Base-by-base conservation (phyloP, 305 asterid genomes). In the Solanum hybrid region DNA sequence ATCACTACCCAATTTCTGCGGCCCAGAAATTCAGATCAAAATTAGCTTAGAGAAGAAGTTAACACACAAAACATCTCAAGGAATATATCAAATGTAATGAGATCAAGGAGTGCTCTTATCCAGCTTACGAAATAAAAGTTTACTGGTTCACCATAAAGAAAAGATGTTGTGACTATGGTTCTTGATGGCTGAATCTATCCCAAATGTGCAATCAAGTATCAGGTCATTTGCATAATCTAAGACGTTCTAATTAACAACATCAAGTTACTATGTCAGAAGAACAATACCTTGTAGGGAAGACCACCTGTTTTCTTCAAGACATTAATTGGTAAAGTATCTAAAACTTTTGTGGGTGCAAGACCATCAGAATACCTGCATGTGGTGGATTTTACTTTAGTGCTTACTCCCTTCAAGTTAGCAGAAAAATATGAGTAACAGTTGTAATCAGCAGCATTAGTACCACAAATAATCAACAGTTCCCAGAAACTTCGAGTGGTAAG, bases 391-490 rank as follows among this genome's bases (percentile, higher is more conserved):
- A 51, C 27, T 41, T 84, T 51, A 84, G 76, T 51, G 31, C 76
- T 41, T 31, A 29, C 41, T 31, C 76, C 41, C 10, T 26, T 84
- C 75, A 84, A 20, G 75, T 51, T 24, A 41, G 89, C 36, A 32
- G 73, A 76, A 87, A 70, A 70, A 36, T 24, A 77, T 29, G 45
- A 72, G 34, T 39, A 39, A 6, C 72, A 32, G 33, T 77, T 7
- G 78, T 26, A 37, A 79, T 29, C 82, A 89, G 65, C 68, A 75
- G 14, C 65, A 75, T 37, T 73, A 86, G 76, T 87, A 89, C 94
- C 93, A 92, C 90, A 92, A 90, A 92, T 92, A 92, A 77, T 92
- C 94, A 76, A 92, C 93, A 41, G 94, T 92, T 78, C 93, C 93
- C 80, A 91, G 90, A 89, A 92, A 92, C 38, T 91, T 92, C 22